Evolutionary conservation across 1,284 basidiomycete genomes (phyloP), one percentile per base, ranked within the genome.

Genomic region (Papiliotrema nemorosa): DNA sequence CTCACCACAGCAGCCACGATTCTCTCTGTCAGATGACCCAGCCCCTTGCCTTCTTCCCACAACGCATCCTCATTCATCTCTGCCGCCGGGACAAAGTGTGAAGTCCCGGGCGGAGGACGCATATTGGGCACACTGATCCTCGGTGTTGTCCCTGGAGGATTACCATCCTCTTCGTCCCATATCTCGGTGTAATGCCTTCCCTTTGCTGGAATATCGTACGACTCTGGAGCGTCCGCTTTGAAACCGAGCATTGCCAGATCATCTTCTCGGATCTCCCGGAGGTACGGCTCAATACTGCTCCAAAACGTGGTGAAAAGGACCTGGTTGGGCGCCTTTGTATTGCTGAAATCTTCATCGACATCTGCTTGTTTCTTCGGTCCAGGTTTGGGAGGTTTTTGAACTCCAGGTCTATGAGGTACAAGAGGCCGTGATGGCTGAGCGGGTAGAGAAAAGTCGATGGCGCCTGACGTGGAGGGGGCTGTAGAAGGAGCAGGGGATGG

Each of bases 151-250:
- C 63, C 64, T 3, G 57, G 57, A n/a, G 64, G 60, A 44, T 55
- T 58, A 5, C 80, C 79, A 69, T 97, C 93, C 67, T 91, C 86
- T 58, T 94, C 90, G 56, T 91, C 90, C 92, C 93, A 97, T 2
- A 86, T 78, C 47, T 93, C 87, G 24, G 83, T 79, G 67, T 96
- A 97, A 75, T 93, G 91, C 57, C 84, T 79, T 6, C 93, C 94
- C 1, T 94, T 80, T 52, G 86, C 82, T 6, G 93, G 92, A 74
- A 94, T 83, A 37, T 89, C 77, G 64, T 84, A 94, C 0, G 88
- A 85, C 53, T 90, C 87, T 5, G 87, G 79, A 53, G 94, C 90
- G 63, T 96, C 92, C 18, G 78, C 76, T n/a, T 84, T 84, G 66
- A 87, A 87, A 57, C 88, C 86, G 53, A 96, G 79, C 73, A 90